Evolutionary conservation across 2,329 filamentous ascomycete genomes (phyloP), one percentile per base, ranked within the genome.

Genomic region (Cercospora zeae-maydis): DNA sequence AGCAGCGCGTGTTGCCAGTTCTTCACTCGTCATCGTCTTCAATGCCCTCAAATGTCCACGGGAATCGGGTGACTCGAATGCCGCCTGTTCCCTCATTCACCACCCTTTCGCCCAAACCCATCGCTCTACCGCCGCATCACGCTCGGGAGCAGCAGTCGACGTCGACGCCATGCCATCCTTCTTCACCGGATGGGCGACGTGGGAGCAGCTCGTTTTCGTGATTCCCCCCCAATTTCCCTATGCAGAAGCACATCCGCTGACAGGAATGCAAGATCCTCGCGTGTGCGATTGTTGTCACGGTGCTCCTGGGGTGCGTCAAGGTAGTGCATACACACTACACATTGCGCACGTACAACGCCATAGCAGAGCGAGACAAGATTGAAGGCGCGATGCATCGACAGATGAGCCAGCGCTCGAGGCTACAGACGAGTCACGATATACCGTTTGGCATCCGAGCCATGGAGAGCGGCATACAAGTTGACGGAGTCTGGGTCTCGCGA

Each of bases 181-280:
- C 74, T 82, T 82, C 69, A 72, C 64, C 19, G 75, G 67, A 55
- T 96, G 92, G 92, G 80, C 84, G 69, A 79, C 95, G 71, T 96
- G 92, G 92, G 86, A 95, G 81, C 87, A 96, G 80, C 88, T 96
- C 87, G 90, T 88, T 58, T 91, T 96, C 79, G 92, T 96, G 80
- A 82, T 90, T 53, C 39, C 66, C 19, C 65, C 62, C 31, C 52
- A 4, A 63, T 57, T 53, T 42, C 61, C 58, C 30, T 45, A 57
- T 53, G 36, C 34, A 51, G 56, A 9, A 39, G 47, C 72, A 76
- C 71, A 76, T 72, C 47, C 63, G 34, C 63, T 65, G 14, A 68
- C 54, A 54, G 54, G 42, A 54, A 58, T 58, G 58, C 67, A n/a
- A 96, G 91, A 84, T 92, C 31, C 83, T 96, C 54, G 90, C 82